These are phyloP conservation scores for Scedosporium boydii DNA, from an alignment of 2,329 filamentous ascomycete species.

Conservation along the genomic window DNA sequence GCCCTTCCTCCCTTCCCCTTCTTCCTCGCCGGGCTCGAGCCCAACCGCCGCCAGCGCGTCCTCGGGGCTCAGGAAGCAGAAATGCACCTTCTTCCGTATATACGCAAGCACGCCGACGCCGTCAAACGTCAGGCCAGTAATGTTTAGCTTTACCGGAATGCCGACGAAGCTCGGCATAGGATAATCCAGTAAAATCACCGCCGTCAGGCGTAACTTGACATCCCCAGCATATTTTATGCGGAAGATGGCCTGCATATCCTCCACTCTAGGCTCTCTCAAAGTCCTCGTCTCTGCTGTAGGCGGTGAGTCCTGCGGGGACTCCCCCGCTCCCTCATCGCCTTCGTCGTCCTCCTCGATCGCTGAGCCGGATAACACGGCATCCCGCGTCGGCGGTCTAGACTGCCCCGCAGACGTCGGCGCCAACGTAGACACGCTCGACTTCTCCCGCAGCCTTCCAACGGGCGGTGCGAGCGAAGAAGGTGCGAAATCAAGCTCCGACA, in stretches of 20 bases:
- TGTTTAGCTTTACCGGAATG: conserved; percentile 87
- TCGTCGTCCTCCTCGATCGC: conserved; percentile 29
- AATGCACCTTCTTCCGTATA: conserved; percentile 80
- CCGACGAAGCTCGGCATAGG: conserved; percentile 98
- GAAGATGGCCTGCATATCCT: conserved; percentile 89
- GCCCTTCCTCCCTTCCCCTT: conserved; percentile 15
- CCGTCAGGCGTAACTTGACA: conserved; percentile 78
- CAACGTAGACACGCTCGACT: conserved; percentile 53
- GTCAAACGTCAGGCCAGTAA: conserved; percentile 91
- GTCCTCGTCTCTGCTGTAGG: conserved; percentile 13
- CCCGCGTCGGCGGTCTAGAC: conserved; percentile 49
- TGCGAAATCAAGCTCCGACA: conserved; percentile 32
- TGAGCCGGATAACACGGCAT: conserved; percentile 28
- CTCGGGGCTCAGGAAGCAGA: conserved; percentile 89
- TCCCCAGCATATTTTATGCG: conserved; percentile 84
- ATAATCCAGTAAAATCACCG: conserved; percentile 93
- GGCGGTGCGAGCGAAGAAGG: conserved; percentile 24
- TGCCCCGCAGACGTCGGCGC: conserved; percentile 38
- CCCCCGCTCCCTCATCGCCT: conserved; percentile 14
- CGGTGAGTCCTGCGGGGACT: conserved; percentile 5
- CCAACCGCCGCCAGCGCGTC: conserved; percentile 70
- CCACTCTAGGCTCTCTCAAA: conserved; percentile 60
- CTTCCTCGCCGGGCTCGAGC: conserved; percentile 28
- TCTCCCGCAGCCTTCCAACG: conserved; percentile 40
- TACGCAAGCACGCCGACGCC: conserved; percentile 87